Evolutionary conservation across 108 stramenopile species (phyloP).

Genomic region (Thalassiosira profunda): DNA sequence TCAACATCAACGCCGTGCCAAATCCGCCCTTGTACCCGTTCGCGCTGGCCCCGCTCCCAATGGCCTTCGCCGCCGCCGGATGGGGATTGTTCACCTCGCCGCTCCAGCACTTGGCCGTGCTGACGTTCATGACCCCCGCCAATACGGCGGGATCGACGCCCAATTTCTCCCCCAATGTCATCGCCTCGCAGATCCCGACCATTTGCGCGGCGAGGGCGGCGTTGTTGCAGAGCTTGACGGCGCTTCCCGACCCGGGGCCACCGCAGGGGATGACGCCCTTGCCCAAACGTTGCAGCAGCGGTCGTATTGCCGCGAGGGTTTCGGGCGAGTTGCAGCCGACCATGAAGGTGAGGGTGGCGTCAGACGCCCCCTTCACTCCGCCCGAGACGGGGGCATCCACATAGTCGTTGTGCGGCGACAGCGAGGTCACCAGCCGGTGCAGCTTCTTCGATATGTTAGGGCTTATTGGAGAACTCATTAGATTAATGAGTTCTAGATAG

Average conservation of each 20-base stretch:
- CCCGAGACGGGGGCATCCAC: slow-evolving; percentile 96
- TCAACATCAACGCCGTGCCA: slow-evolving; percentile 83
- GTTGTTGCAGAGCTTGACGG: slow-evolving; percentile 96
- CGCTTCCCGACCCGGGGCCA: slow-evolving; percentile 81
- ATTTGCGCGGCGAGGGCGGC: slow-evolving; percentile 92
- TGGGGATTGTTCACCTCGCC: slow-evolving; percentile 95
- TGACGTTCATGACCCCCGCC: slow-evolving; percentile 91
- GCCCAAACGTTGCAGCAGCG: slow-evolving; percentile 82
- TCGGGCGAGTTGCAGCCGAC: slow-evolving; percentile 68
- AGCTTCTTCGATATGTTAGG: slow-evolving; percentile 25
- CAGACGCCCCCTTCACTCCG: slow-evolving; percentile 90
- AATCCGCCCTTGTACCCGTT: slow-evolving; percentile 81
- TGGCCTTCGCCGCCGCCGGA: slow-evolving; percentile 63
- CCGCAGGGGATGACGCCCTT: slow-evolving; percentile 81
- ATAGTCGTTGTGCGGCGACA: slow-evolving; percentile 33
- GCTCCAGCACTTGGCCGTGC: slow-evolving; percentile 95
- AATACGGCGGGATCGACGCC: slow-evolving; percentile 91
- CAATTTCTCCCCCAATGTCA: slow-evolving; percentile 90
- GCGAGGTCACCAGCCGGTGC: slow-evolving; percentile 27
- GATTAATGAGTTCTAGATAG: too few species aligned
- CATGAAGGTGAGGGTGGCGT: slow-evolving; percentile 95
- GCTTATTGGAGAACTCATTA: too few species aligned
- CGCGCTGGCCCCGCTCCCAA: slow-evolving; percentile 73
- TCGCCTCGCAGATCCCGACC: slow-evolving; percentile 93
- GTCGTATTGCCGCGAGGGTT: slow-evolving; percentile 50